A percentile compares a stretch with the other conserved stretches of the same genome.
phyloP scores from a whole-genome alignment of 352 stramenopile species.

The Phytophthora ramorum region DNA sequence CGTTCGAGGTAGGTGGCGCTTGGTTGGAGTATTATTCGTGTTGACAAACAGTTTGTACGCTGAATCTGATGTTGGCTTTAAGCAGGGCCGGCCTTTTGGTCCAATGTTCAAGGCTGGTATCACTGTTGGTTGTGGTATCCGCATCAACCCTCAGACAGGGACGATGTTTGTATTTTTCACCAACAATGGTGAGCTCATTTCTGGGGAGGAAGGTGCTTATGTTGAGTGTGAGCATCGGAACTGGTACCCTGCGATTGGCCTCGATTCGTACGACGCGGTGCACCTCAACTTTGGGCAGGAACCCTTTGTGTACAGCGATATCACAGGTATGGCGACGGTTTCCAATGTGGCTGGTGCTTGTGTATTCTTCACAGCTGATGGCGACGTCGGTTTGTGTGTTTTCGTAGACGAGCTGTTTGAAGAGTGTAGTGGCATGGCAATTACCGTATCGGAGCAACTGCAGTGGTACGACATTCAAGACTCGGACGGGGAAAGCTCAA shows the following conservation, averaged over 20 bases:
- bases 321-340: conserved; percentile 24
- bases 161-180: conserved; percentile 73
- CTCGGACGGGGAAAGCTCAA: conserved; percentile 37
- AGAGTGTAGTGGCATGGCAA: conserved; percentile 35
- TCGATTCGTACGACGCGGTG: conserved; percentile 84
- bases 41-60: neutral
- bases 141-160: conserved; percentile 18
- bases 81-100: conserved; percentile 45
- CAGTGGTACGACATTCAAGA: conserved; percentile 71
- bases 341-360: neutral
- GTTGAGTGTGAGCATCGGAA: conserved; percentile 57
- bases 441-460: conserved; percentile 39
- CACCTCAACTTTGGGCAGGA: conserved; percentile 89
- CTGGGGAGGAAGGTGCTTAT: conserved; percentile 35
- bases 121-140: conserved; percentile 49
- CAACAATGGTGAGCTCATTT: conserved; percentile 68
- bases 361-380: no score
- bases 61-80: conserved; percentile 3
- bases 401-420: conserved; percentile 35
- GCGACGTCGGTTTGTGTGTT: neutral
- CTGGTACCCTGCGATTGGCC: conserved; percentile 83
- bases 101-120: conserved; percentile 33
- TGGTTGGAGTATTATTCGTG: neutral
- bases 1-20: conserved; percentile 41
- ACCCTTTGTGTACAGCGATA: conserved; percentile 53